These are phyloP conservation scores for Citrus hindsii DNA, from an alignment of 345 rosid species.

Conservation along the genomic window DNA sequence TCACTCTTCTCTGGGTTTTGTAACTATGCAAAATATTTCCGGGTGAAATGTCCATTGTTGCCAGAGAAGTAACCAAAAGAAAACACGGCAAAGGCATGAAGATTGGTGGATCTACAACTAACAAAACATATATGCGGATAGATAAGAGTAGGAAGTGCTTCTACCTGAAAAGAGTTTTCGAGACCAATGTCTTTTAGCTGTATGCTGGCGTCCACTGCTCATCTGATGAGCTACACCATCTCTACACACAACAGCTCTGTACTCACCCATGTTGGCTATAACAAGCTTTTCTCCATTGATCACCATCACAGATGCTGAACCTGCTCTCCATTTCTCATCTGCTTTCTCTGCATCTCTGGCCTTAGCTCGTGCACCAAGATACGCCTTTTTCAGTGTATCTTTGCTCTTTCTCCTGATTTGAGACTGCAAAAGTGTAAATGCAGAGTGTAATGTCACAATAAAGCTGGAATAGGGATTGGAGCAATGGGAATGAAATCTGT, in stretches of 20 bases:
- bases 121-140: neutral
- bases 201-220: slow-evolving; percentile 24
- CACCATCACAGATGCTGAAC: slow-evolving; percentile 59
- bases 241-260: slow-evolving; percentile 56
- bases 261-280: slow-evolving; percentile 55
- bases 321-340: slow-evolving; percentile 27
- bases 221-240: slow-evolving; percentile 62
- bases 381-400: slow-evolving; percentile 58
- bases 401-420: slow-evolving; percentile 46
- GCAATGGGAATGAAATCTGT: neutral
- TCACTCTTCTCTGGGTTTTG: neutral
- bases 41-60: neutral
- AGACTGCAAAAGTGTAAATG: slow-evolving; percentile 25
- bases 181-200: slow-evolving; percentile 43
- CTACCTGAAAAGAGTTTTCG: slow-evolving; percentile 43
- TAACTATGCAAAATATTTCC: too few relatives aligned
- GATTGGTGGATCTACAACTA: neutral
- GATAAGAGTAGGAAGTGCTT: neutral
- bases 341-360: slow-evolving; percentile 30
- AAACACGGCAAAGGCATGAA: too few relatives aligned
- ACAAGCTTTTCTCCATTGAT: slow-evolving; percentile 69
- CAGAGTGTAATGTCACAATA: neutral
- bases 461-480: neutral
- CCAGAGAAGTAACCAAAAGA: neutral
- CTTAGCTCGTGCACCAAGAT: slow-evolving; percentile 46